Conservation (phyloP, 805 yeast species). For the Scheffersomyces amazonensis region DNA sequence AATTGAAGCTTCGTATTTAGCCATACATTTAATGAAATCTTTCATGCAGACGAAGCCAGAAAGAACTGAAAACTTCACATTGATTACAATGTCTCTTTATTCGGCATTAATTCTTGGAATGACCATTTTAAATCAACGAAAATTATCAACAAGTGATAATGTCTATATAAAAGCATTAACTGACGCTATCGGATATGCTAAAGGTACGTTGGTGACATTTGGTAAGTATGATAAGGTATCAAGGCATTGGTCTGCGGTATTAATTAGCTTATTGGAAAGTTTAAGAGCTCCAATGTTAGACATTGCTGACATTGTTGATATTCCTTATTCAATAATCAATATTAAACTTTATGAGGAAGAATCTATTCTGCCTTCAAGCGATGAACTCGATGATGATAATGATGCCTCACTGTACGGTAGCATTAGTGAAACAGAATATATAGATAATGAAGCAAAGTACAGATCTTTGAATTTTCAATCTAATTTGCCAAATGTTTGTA, state of each 20-base stretch:
- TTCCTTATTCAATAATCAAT: neutral
- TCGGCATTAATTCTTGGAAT: conserved; percentile 4
- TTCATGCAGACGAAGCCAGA: neutral
- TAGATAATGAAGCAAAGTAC: neutral
- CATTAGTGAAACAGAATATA: neutral
- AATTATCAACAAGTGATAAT: conserved; percentile 1
- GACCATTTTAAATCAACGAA: conserved; percentile 3
- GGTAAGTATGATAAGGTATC: neutral
- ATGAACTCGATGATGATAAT: neutral
- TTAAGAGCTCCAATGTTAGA: neutral
- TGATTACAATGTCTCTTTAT: conserved; percentile 2
- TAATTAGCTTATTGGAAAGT: neutral
- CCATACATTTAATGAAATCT: neutral
- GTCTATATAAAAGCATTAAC: conserved; percentile 3
- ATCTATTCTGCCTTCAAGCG: neutral
- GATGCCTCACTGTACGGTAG: too few relatives aligned
- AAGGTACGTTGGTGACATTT: neutral
- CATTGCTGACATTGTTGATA: neutral
- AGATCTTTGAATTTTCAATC: neutral
- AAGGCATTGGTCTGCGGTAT: neutral
- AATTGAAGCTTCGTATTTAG: neutral
- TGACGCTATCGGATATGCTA: conserved; percentile 2
- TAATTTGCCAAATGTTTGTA: neutral
- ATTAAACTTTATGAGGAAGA: neutral
- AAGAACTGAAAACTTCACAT: neutral